Conservation (phyloP, 169 alveolate genomes). For the Hepatocystis sp. region DNA sequence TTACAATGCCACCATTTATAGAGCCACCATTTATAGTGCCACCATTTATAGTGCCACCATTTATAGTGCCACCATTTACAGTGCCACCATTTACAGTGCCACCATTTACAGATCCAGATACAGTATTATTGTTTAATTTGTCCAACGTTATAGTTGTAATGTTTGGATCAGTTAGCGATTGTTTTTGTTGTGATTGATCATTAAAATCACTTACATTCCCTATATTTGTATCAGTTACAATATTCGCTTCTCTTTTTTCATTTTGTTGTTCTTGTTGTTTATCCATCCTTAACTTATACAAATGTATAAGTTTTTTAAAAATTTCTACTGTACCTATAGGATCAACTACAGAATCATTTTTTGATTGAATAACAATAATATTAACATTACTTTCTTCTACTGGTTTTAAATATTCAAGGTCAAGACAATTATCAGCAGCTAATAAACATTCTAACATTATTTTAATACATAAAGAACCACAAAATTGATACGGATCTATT, state of each 20-base stretch:
- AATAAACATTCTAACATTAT: slow-evolving; percentile 35
- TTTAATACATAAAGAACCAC: slow-evolving; percentile 28
- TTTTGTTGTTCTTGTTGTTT: slow-evolving; percentile 11
- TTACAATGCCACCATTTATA: too few relatives aligned
- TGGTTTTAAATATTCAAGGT: slow-evolving; percentile 12
- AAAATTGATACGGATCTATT: slow-evolving; percentile 41
- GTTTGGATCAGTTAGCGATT: too few relatives aligned
- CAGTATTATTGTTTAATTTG: too few relatives aligned
- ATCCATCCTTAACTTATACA: slow-evolving; percentile 8
- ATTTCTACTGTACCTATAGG: slow-evolving; percentile 31
- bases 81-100: too few relatives aligned
- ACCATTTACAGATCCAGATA: too few relatives aligned
- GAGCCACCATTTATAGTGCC: too few relatives aligned
- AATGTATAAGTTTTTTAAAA: slow-evolving; percentile 27
- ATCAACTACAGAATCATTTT: slow-evolving; percentile 49
- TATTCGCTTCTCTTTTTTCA: slow-evolving; percentile 1
- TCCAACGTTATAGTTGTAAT: too few relatives aligned
- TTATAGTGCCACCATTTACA: too few relatives aligned
- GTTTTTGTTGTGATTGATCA: too few relatives aligned
- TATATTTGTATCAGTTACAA: too few relatives aligned
- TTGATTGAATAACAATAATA: slow-evolving; percentile 52
- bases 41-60: too few relatives aligned
- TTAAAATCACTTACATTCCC: too few relatives aligned
- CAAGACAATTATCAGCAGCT: slow-evolving; percentile 61
- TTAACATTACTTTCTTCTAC: slow-evolving; percentile 38